phyloP scores from a whole-genome alignment of 179 eudicot genomes.

The Gypsophila paniculata region DNA sequence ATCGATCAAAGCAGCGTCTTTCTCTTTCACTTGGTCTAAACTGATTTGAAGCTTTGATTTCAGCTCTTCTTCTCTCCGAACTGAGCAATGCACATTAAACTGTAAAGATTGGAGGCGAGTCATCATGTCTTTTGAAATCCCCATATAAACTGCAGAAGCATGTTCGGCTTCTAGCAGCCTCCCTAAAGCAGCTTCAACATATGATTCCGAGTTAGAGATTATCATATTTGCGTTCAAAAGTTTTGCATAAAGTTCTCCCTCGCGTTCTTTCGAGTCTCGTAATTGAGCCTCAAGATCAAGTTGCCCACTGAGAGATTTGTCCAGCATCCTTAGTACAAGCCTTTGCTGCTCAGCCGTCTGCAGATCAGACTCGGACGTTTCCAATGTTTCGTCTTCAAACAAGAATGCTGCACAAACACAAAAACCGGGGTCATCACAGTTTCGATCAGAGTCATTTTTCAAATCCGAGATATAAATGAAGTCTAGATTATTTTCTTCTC shows the following conservation, averaged over 20 bases:
- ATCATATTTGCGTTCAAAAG: slow-evolving; percentile 1
- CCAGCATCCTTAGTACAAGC: slow-evolving; percentile 63
- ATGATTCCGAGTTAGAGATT: slow-evolving; percentile 40
- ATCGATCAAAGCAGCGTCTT: slow-evolving; percentile 28
- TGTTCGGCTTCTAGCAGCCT: slow-evolving; percentile 73
- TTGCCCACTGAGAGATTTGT: slow-evolving; percentile 66
- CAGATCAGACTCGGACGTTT: slow-evolving; percentile 27
- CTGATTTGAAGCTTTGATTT: slow-evolving; percentile 41
- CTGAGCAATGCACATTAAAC: slow-evolving; percentile 45
- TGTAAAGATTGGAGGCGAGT: slow-evolving; percentile 45
- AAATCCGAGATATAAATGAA: not conserved
- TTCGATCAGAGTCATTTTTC: not conserved
- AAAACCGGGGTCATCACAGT: not conserved
- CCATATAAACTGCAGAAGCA: slow-evolving; percentile 59
- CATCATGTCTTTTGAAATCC: slow-evolving; percentile 59
- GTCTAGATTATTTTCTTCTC: not conserved
- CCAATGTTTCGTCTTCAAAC: slow-evolving; percentile 16
- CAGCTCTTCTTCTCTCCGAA: slow-evolving; percentile 49
- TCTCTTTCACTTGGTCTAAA: slow-evolving; percentile 41
- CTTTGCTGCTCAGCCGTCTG: slow-evolving; percentile 42
- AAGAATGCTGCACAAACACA: slow-evolving; percentile 31
- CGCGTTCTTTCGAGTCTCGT: slow-evolving; percentile 46
- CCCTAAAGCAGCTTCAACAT: slow-evolving; percentile 62
- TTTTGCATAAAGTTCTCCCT: slow-evolving; percentile 43
- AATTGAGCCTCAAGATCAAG: slow-evolving; percentile 67